phyloP scores from a whole-genome alignment of 2,329 filamentous ascomycete species.

The Dactylellina leptospora region DNA sequence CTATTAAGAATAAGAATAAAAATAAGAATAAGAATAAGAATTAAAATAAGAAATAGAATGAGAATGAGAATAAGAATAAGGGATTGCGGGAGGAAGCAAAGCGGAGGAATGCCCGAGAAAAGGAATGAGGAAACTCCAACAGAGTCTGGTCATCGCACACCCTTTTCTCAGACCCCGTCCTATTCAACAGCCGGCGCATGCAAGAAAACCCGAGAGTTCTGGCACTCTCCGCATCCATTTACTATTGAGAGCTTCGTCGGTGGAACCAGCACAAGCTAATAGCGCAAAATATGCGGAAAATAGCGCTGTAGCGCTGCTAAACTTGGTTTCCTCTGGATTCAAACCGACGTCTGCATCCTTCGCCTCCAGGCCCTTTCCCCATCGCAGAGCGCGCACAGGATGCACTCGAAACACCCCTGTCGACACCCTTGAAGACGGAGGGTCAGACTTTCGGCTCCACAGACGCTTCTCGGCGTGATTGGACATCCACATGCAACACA shows the following conservation, averaged over 20 bases:
- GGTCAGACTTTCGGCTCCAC: not conserved
- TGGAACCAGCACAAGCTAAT: conserved; percentile 17
- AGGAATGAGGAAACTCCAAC: too few relatives aligned
- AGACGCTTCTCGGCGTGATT: conserved; percentile 19
- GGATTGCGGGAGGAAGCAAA: too few relatives aligned
- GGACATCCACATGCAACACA: conserved; percentile 26
- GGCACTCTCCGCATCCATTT: conserved; percentile 35
- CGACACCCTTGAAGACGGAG: not conserved
- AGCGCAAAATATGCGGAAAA: conserved; percentile 7
- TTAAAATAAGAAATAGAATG: too few relatives aligned
- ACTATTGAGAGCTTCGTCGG: conserved; percentile 12
- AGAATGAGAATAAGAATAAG: too few relatives aligned
- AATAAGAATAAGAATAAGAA: too few relatives aligned
- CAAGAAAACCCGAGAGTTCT: conserved; percentile 7
- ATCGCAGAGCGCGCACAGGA: conserved; percentile 1
- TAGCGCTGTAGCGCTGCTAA: conserved; percentile 1
- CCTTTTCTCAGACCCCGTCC: too few relatives aligned
- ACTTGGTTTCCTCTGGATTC: not conserved
- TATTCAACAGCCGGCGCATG: not conserved
- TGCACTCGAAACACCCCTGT: not conserved
- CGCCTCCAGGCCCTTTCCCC: not conserved
- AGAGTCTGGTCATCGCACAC: too few relatives aligned
- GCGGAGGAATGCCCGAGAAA: too few relatives aligned
- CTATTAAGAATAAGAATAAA: not conserved
- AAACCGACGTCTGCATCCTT: not conserved